These are phyloP conservation scores for Fusarium vanettenii DNA, from an alignment of 2,329 filamentous ascomycete genomes.

Conservation along the genomic window DNA sequence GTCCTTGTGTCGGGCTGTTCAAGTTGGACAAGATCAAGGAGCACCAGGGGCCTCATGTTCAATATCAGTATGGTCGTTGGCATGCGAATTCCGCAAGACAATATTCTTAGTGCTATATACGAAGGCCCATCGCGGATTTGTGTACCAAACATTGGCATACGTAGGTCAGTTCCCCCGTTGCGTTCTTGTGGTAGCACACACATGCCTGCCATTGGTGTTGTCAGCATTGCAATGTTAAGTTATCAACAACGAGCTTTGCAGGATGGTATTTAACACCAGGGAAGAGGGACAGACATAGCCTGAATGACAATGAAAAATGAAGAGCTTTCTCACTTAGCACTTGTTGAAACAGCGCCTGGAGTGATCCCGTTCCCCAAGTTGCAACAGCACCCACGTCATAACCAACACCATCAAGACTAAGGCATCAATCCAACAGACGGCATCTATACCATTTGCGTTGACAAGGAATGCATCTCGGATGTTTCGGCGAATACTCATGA, in stretches of 20 bases:
- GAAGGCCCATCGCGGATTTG: neutral
- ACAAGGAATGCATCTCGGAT: neutral
- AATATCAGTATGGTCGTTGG: neutral
- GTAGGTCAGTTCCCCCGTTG: neutral
- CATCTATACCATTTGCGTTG: too few species aligned
- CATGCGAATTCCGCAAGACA: neutral
- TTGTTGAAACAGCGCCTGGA: neutral
- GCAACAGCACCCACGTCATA: too few species aligned
- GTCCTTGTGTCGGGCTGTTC: neutral
- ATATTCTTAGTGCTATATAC: too few species aligned
- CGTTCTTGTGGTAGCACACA: neutral
- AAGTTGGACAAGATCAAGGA: neutral
- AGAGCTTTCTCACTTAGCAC: neutral
- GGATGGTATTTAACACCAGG: neutral
- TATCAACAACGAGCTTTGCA: neutral
- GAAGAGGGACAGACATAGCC: too few species aligned
- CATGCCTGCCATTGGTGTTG: neutral
- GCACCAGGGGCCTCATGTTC: neutral
- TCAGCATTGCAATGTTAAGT: neutral
- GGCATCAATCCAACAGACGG: neutral
- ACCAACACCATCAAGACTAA: neutral
- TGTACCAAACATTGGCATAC: neutral
- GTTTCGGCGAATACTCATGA: neutral
- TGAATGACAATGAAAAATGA: neutral
- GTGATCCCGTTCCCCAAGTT: neutral